Base-by-base conservation (phyloP, 805 yeast genomes). In the Alloascoidea hylecoeti region DNA sequence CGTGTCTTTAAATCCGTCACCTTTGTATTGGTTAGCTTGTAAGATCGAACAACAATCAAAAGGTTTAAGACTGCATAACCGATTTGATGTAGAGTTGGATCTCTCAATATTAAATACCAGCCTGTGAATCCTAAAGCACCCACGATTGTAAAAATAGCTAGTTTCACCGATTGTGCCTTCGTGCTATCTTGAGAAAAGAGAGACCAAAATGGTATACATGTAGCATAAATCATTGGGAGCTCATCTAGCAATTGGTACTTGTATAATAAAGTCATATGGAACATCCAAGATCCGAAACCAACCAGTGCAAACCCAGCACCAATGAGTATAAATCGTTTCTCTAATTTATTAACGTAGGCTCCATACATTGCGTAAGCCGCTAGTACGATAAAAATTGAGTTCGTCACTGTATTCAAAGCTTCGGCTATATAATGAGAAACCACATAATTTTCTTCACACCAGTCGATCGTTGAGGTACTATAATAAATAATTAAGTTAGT, bases 361-460 rank as follows among this genome's bases (percentile, higher is more conserved):
- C 80, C 74, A 44, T 61, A 61, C 33, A 85, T 64, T 15, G 88
- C 76, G 51, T 64, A 78, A n/a, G 50, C 35, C 0, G 94, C 94
- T 15, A 73, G 55, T 4, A 68, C 47, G 32, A 71, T 59, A 47
- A 74, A 75, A 23, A 63, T 62, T 2, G 67, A 57, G 45, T 92
- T 92, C 34, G 98, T 85, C 17, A 75, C 49, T 2, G 96, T 83
- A 53, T 92, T 92, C 42, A 89, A 68, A 40, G 84, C 80, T 55
- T 92, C 98, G 3, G 97, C 96, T 38, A 92, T 67, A 50, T 82
- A 92, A 9, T 70, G 70, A 9, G 89, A 70, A 1, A 88, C 82
- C 6, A 86, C 89, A 53, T 89, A 89, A 61, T 89, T 89, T 57
- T 92, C 97, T 52, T 89, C 98, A 59, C 98, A 89, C 97, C 97